A percentile compares a stretch with the other conserved stretches of the same genome.
phyloP scores from a whole-genome alignment of 306 rosid genomes.

The Begonia fuchsioides region DNA sequence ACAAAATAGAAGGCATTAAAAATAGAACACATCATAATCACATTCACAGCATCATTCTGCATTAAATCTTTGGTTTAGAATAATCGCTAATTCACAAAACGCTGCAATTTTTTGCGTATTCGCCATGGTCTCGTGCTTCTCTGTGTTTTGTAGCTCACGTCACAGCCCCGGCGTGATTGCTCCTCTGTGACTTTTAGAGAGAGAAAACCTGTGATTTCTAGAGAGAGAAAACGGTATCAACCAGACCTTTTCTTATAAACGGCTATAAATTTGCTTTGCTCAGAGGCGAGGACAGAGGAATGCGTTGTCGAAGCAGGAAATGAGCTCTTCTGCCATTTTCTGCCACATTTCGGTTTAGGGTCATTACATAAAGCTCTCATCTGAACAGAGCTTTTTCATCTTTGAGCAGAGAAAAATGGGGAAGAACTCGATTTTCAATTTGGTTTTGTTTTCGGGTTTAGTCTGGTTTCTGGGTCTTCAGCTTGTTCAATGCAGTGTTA shows the following conservation, averaged over 20 bases:
- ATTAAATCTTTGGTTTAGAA: too few species aligned
- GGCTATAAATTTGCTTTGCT: constrained; percentile 15
- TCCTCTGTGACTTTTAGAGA: constrained; percentile 23
- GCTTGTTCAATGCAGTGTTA: constrained; percentile 46
- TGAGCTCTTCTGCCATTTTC: constrained; percentile 15
- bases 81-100: too few species aligned
- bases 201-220: constrained; percentile 27
- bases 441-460: constrained; percentile 25
- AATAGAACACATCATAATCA: too few species aligned
- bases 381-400: background rate
- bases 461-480: constrained; percentile 27
- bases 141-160: constrained; percentile 3
- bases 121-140: background rate
- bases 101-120: too few species aligned
- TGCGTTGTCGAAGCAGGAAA: constrained; percentile 16
- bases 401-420: constrained; percentile 24
- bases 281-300: constrained; percentile 10
- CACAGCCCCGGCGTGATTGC: constrained; percentile 21
- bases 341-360: constrained; percentile 5
- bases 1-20: too few species aligned
- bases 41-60: too few species aligned
- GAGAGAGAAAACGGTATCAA: constrained; percentile 4
- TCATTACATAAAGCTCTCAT: background rate
- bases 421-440: constrained; percentile 40
- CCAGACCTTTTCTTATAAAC: constrained; percentile 3